Percentiles rank a stretch among this genome's conserved stretches.
phyloP scores from a whole-genome alignment of 805 yeast species.

The Kodamaea hsintzibuensis region DNA sequence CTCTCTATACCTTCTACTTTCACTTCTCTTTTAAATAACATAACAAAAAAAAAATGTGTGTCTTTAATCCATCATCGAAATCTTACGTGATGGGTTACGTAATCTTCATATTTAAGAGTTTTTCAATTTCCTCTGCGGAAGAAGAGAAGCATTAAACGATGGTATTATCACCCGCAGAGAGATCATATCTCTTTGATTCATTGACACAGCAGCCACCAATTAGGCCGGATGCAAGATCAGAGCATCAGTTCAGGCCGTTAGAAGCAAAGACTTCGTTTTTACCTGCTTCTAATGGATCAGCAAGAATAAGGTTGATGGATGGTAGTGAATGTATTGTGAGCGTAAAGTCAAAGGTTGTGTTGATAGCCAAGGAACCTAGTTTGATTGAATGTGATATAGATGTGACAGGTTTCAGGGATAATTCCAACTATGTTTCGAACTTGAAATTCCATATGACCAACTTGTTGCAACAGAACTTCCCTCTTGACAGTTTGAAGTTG shows the following conservation, averaged over 20 bases:
- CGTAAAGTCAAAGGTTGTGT: constrained; percentile 79
- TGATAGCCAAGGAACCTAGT: constrained; percentile 38
- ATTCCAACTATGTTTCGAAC: constrained; percentile 65
- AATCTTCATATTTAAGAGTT: not conserved
- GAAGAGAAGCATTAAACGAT: constrained; percentile 27
- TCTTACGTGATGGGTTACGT: not conserved
- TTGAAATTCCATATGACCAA: constrained; percentile 62
- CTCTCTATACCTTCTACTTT: not conserved
- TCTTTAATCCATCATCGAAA: not conserved
- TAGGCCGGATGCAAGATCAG: constrained; percentile 83
- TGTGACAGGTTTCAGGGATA: constrained; percentile 78
- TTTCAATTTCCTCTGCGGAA: not conserved
- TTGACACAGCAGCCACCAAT: constrained; percentile 57
- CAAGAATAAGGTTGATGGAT: constrained; percentile 80
- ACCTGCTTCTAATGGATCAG: constrained; percentile 90
- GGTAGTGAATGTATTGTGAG: constrained; percentile 95
- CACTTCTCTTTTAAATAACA: not conserved
- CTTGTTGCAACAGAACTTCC: constrained; percentile 53
- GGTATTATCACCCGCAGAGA: constrained; percentile 76
- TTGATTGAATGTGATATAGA: constrained; percentile 78
- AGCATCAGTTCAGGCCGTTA: constrained; percentile 78
- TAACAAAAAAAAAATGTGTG: not conserved
- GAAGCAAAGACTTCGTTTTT: constrained; percentile 80
- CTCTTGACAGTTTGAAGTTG: constrained; percentile 52
- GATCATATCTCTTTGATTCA: constrained; percentile 75